Percentiles rank a stretch among this genome's conserved stretches.
Conservation (phyloP, 2,329 filamentous ascomycete genomes). For the Aspergillus sp. region DNA sequence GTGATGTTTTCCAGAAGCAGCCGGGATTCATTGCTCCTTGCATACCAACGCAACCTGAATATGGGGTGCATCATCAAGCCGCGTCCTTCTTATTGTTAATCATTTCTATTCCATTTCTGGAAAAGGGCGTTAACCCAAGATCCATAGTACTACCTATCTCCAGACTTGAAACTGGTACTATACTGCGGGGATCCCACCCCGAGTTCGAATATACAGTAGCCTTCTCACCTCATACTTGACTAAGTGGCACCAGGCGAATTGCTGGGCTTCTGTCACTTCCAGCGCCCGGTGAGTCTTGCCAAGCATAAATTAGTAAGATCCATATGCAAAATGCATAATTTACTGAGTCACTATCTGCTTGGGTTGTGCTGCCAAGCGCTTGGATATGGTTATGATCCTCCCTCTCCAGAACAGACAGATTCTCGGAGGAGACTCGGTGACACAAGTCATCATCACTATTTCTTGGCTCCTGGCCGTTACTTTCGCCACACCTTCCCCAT, state of each 20-base stretch:
- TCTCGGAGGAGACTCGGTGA: background rate
- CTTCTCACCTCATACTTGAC: background rate
- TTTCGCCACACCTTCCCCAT: background rate
- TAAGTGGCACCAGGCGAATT: background rate
- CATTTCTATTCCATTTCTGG: constrained; percentile 4
- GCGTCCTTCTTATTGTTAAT: constrained; percentile 1
- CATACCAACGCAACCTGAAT: constrained; percentile 1
- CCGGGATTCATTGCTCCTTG: constrained; percentile 5
- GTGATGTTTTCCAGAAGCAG: constrained; percentile 12
- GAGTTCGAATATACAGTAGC: background rate
- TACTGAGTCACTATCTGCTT: constrained; percentile 5
- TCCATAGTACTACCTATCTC: background rate
- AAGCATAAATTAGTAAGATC: constrained; percentile 13
- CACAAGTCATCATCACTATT: background rate
- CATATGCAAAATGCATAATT: constrained; percentile 1
- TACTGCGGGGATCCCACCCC: background rate
- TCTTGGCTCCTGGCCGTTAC: background rate
- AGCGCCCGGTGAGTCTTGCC: constrained; percentile 6
- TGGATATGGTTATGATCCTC: constrained; percentile 4
- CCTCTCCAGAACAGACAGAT: background rate
- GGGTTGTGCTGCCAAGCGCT: constrained; percentile 3
- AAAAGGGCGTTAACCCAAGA: background rate
- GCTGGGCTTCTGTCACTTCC: background rate
- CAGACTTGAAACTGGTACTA: background rate
- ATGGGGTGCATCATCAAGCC: background rate